phyloP scores from a whole-genome alignment of 116 monocot species.

The Posidonia oceanica region DNA sequence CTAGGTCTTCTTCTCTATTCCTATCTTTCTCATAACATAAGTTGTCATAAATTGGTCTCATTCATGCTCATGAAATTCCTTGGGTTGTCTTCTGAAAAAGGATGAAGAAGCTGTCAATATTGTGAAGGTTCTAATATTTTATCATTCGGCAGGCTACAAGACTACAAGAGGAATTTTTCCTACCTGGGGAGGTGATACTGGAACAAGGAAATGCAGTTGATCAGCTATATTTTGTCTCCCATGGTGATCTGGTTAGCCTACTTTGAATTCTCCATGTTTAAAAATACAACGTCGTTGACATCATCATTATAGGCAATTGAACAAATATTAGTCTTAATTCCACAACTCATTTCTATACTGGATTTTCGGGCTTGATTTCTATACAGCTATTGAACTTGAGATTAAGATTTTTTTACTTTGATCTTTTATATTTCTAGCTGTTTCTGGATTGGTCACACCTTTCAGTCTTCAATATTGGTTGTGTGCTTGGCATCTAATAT shows the following conservation, averaged over 20 bases:
- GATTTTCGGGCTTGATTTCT: too few relatives aligned
- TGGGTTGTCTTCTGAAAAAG: too few relatives aligned
- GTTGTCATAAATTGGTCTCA: too few relatives aligned
- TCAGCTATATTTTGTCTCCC: constrained; percentile 86
- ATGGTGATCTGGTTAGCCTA: constrained; percentile 53
- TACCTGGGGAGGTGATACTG: constrained; percentile 84
- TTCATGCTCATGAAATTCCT: too few relatives aligned
- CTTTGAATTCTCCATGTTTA: background rate
- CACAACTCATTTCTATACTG: too few relatives aligned
- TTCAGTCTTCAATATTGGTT: background rate
- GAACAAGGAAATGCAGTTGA: constrained; percentile 85
- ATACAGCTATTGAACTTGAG: background rate
- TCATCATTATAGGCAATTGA: too few relatives aligned
- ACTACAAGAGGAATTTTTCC: constrained; percentile 87
- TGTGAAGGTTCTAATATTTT: background rate
- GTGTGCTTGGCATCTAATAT: background rate
- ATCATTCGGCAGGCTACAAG: constrained; percentile 40
- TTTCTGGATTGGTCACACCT: background rate
- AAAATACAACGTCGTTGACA: too few relatives aligned
- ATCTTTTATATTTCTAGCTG: background rate
- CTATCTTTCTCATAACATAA: too few relatives aligned
- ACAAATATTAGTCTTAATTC: too few relatives aligned
- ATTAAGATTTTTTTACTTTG: background rate
- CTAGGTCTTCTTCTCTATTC: too few relatives aligned
- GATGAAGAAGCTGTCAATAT: too few relatives aligned